phyloP scores from a whole-genome alignment of 768 basidiomycete genomes.

The Pleurotus tuber-regium region DNA sequence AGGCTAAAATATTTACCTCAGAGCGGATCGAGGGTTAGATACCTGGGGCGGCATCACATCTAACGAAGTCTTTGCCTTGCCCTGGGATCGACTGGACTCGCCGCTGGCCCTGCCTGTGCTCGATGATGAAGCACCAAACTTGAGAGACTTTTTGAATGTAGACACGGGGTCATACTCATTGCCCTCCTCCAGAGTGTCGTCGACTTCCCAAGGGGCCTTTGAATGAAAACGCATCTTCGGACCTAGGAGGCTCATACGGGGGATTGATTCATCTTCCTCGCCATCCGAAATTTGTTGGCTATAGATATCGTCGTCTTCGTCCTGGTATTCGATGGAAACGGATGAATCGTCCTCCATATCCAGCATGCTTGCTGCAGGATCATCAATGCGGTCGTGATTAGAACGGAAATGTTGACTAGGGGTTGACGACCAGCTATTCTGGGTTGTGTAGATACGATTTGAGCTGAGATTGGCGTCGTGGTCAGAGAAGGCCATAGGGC shows the following conservation, averaged over 20 bases:
- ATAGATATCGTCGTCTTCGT: conserved; percentile 27
- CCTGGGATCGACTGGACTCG: conserved; percentile 57
- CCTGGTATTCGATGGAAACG: conserved; percentile 24
- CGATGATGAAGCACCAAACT: conserved; percentile 36
- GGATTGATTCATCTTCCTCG: conserved; percentile 40
- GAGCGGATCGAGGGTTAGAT: conserved; percentile 48
- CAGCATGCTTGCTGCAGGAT: conserved; percentile 48
- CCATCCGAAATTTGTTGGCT: conserved; percentile 36
- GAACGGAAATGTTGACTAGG: conserved; percentile 20
- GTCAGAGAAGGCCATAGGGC: conserved; percentile 30
- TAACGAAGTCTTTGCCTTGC: conserved; percentile 53
- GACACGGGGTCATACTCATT: conserved; percentile 39
- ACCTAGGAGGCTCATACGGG: conserved; percentile 71
- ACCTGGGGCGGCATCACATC: conserved; percentile 53
- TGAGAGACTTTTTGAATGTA: conserved; percentile 41
- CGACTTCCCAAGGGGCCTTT: conserved; percentile 78
- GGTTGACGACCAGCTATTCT: conserved; percentile 21
- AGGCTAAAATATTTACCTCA: conserved; percentile 58
- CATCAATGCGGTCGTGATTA: conserved; percentile 40
- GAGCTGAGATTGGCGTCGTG: conserved; percentile 10
- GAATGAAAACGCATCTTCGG: conserved; percentile 83
- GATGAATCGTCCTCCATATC: conserved; percentile 57
- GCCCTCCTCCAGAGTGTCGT: conserved; percentile 41
- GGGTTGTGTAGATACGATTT: neutral
- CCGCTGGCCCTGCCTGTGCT: conserved; percentile 53